Evolutionary conservation across 1,284 basidiomycete species (phyloP), one percentile per base, ranked within the genome.

Genomic region (Jaminaea rosea): DNA sequence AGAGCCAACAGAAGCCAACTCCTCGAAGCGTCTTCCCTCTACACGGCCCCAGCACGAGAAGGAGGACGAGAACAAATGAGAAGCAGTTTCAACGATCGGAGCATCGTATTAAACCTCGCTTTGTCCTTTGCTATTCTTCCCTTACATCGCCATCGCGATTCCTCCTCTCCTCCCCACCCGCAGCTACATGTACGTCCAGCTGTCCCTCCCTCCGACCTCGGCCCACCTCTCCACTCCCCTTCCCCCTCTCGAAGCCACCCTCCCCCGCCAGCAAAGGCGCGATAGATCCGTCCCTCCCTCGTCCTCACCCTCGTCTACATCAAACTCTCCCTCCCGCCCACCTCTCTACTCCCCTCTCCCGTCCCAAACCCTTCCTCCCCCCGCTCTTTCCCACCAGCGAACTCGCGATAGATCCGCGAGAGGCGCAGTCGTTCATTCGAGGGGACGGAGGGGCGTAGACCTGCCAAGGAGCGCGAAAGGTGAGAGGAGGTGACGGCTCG

Each of bases 201-300:
- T n/a, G n/a, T n/a, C n/a, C n/a, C n/a, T n/a, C n/a, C n/a, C n/a
- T n/a, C n/a, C n/a, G n/a, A n/a, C n/a, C n/a, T n/a, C n/a, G n/a
- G n/a, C n/a, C n/a, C n/a, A n/a, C n/a, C n/a, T n/a, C n/a, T n/a
- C n/a, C n/a, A n/a, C n/a, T n/a, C n/a, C n/a, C n/a, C n/a, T n/a
- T n/a, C n/a, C n/a, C 23, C 29, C 17, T n/a, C 32, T 36, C 32
- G n/a, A 36, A 36, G 15, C n/a, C 32, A 36, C 32, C 11, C n/a
- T 6, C 23, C 74, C 82, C 53, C 65, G 93, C 92, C 93, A 50
- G 94, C 91, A 77, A 98, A 99, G 15, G 93, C 94, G 47, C 98
- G 81, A 74, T 91, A 97, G 57, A 99, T 79, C n/a, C n/a, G n/a
- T n/a, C n/a, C 17, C 7, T 42, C 23, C 4, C 39, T 11, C 24